phyloP scores from a whole-genome alignment of 73 alveolate species.

The Blepharisma stoltei region DNA sequence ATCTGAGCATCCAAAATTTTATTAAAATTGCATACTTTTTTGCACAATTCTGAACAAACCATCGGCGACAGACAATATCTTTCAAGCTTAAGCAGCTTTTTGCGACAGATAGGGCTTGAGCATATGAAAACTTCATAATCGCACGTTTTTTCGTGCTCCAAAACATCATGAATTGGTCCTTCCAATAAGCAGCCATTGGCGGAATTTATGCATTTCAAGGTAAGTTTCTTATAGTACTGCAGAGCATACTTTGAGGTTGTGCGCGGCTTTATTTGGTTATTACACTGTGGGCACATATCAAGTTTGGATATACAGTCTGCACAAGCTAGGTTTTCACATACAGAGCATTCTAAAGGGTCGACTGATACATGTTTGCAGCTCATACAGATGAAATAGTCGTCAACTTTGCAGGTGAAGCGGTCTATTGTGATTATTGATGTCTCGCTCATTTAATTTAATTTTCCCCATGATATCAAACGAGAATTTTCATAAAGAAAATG shows the following conservation, averaged over 20 bases:
- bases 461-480: too few species aligned
- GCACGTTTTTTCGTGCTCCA: not conserved
- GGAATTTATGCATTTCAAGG: not conserved
- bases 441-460: too few species aligned
- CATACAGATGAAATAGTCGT: slow-evolving; percentile 10
- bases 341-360: not conserved
- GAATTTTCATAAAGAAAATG: not conserved
- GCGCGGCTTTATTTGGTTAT: not conserved
- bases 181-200: not conserved
- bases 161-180: not conserved
- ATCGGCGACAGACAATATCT: not conserved
- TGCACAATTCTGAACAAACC: not conserved
- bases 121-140: not conserved
- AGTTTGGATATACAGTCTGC: not conserved
- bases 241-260: not conserved
- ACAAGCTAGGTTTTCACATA: slow-evolving; percentile 14
- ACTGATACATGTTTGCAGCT: not conserved
- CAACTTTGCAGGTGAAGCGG: not conserved
- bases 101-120: not conserved
- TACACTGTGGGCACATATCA: not conserved
- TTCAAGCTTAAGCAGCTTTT: not conserved
- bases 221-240: not conserved
- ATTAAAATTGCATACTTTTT: not conserved
- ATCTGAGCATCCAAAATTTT: not conserved
- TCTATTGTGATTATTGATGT: not conserved